Evolutionary conservation across 2,329 filamentous ascomycete genomes (phyloP).

Genomic region (Curvularia verruculosa): DNA sequence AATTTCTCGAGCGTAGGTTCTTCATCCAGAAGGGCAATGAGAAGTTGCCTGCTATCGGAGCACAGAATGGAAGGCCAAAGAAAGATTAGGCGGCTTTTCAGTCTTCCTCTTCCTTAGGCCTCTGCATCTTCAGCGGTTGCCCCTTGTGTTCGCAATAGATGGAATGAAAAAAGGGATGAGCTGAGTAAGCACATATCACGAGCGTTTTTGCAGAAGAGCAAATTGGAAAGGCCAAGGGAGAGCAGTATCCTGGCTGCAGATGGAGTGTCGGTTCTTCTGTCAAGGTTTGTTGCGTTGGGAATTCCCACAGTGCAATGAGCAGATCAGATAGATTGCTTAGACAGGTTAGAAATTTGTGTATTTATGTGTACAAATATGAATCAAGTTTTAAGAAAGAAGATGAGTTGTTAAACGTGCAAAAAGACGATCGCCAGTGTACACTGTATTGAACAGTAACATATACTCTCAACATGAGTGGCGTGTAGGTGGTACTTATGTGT

Average conservation of each 20-base stretch:
- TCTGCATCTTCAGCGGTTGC: not conserved
- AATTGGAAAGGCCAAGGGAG: not conserved
- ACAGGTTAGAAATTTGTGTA: not conserved
- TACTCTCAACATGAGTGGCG: too few relatives aligned
- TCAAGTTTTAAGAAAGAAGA: not conserved
- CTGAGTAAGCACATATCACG: not conserved
- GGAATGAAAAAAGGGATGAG: not conserved
- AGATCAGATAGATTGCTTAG: not conserved
- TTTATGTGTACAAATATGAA: not conserved
- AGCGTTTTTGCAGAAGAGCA: not conserved
- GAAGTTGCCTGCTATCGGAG: conserved; percentile 18
- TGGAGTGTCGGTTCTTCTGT: not conserved
- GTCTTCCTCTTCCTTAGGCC: not conserved
- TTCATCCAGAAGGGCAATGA: conserved; percentile 38
- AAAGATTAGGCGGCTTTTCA: conserved; percentile 28
- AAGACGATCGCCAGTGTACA: too few relatives aligned
- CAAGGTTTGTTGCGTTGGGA: not conserved
- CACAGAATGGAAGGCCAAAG: conserved; percentile 38
- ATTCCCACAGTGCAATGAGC: not conserved
- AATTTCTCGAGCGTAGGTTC: conserved; percentile 68
- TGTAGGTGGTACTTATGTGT: too few relatives aligned
- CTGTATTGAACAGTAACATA: too few relatives aligned
- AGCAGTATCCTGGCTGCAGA: not conserved
- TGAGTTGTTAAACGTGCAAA: too few relatives aligned
- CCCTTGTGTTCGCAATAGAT: not conserved